These are phyloP conservation scores for Multifurca ochricompacta DNA, from an alignment of 768 basidiomycete genomes.

Conservation along the genomic window DNA sequence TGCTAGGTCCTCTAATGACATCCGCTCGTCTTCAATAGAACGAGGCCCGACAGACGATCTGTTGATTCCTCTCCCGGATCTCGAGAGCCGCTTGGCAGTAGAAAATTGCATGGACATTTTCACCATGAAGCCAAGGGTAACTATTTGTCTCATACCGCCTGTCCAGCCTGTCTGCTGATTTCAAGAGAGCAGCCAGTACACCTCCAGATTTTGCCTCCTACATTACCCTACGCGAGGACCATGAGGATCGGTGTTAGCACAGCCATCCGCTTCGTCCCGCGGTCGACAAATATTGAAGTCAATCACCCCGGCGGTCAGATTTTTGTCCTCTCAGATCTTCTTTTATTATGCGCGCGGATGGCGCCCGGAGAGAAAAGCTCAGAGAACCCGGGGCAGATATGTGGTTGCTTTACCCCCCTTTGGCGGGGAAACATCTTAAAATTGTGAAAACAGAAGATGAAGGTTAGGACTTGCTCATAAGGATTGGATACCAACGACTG, in stretches of 20 bases:
- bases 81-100: slow-evolving; percentile 74
- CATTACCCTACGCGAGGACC: slow-evolving; percentile 68
- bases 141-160: slow-evolving; percentile 12
- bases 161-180: neutral
- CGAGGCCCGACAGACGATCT: slow-evolving; percentile 44
- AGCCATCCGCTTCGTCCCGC: slow-evolving; percentile 68
- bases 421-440: slow-evolving; percentile 87
- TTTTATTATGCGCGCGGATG: slow-evolving; percentile 86
- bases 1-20: slow-evolving; percentile 54
- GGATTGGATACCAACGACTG: neutral
- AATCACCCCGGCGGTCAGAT: slow-evolving; percentile 74
- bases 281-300: slow-evolving; percentile 64
- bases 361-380: slow-evolving; percentile 45
- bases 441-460: slow-evolving; percentile 53
- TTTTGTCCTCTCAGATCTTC: slow-evolving; percentile 87
- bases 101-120: slow-evolving; percentile 86
- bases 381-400: slow-evolving; percentile 60
- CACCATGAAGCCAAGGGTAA: slow-evolving; percentile 87
- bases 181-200: slow-evolving; percentile 72
- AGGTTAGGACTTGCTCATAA: slow-evolving; percentile 36
- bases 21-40: slow-evolving; percentile 45
- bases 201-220: slow-evolving; percentile 81
- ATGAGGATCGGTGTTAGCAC: slow-evolving; percentile 67
- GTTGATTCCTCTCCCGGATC: slow-evolving; percentile 56
- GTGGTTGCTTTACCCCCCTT: slow-evolving; percentile 90